Evolutionary conservation across 306 rosid genomes (phyloP).

Genomic region (Fagus sylvatica): DNA sequence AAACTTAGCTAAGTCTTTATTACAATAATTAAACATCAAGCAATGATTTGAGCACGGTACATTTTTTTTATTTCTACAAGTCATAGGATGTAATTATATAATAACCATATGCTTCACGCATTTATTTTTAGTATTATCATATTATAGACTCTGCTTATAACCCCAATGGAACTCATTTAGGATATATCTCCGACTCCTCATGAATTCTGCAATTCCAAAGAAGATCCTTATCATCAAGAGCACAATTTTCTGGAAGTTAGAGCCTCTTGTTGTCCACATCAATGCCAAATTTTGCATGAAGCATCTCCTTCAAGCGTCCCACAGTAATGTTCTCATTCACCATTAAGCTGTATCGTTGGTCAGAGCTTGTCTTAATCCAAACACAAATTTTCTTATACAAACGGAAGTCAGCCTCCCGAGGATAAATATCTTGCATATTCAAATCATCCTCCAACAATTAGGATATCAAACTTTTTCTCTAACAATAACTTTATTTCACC

Average conservation of each 20-base stretch:
- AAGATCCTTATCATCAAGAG: background rate
- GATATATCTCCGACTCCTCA: background rate
- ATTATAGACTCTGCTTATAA: too few relatives aligned
- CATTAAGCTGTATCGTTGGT: background rate
- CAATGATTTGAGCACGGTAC: too few relatives aligned
- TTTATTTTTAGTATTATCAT: too few relatives aligned
- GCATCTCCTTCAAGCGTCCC: background rate
- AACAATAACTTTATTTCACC: background rate
- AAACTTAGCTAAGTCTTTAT: too few relatives aligned
- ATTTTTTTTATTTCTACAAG: too few relatives aligned
- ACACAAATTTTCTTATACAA: background rate
- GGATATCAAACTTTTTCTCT: background rate
- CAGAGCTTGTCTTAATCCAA: background rate
- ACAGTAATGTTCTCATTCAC: background rate
- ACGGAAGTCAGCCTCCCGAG: background rate
- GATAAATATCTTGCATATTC: background rate
- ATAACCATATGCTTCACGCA: too few relatives aligned
- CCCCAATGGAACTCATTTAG: background rate
- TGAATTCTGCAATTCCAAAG: background rate
- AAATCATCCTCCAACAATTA: background rate
- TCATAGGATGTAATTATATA: too few relatives aligned
- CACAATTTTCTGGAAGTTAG: background rate
- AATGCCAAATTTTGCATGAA: background rate
- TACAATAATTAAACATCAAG: too few relatives aligned
- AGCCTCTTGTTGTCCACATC: background rate